Percentiles rank a stretch among this genome's conserved stretches.
Conservation (phyloP, 179 eudicot species). For the Sideroxylon spinosum region DNA sequence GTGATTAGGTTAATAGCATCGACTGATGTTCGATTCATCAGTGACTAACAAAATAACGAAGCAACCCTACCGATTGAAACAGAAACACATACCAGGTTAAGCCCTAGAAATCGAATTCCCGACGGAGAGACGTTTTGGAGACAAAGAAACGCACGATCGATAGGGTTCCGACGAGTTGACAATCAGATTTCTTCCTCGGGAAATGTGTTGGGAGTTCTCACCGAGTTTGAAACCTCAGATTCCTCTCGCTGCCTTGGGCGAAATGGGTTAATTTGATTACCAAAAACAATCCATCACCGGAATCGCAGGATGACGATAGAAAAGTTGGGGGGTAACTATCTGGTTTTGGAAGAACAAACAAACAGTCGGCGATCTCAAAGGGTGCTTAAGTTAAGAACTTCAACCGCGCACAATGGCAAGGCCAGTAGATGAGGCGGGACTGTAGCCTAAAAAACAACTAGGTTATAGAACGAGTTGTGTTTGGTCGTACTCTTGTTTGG, state of each 20-base stretch:
- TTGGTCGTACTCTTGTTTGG: too few species aligned
- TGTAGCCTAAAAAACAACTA: too few species aligned
- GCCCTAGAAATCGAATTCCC: background rate
- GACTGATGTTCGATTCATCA: slow-evolving; percentile 14
- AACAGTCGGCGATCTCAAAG: too few species aligned
- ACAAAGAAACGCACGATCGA: background rate
- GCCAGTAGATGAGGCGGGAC: too few species aligned
- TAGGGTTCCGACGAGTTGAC: background rate
- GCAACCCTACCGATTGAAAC: background rate
- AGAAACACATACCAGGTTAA: background rate
- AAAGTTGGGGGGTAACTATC: too few species aligned
- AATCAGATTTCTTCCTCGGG: background rate
- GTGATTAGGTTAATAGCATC: background rate
- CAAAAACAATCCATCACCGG: too few species aligned
- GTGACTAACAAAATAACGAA: background rate
- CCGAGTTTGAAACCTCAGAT: background rate
- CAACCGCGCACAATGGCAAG: too few species aligned
- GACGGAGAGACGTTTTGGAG: background rate
- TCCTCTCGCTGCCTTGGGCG: background rate
- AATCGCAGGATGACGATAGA: too few species aligned
- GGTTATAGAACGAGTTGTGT: too few species aligned
- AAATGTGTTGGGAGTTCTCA: background rate
- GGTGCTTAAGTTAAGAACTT: too few species aligned
- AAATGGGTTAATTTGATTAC: background rate
- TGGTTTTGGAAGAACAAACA: too few species aligned